Base-by-base conservation (phyloP, 108 stramenopile species). In the Stephanodiscus triporus region DNA sequence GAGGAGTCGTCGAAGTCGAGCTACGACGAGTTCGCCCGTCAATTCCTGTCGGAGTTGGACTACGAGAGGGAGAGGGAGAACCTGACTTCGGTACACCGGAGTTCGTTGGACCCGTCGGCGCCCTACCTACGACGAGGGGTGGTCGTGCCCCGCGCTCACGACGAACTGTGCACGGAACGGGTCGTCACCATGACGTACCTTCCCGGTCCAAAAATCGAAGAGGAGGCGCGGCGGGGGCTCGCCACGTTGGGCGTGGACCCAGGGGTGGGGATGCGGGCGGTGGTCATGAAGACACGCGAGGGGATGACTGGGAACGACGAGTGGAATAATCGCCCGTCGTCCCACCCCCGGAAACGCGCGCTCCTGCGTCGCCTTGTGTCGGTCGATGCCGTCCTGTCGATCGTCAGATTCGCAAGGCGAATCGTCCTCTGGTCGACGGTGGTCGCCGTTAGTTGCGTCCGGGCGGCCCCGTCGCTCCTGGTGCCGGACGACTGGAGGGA, bases 101-200 rank as follows among this genome's bases (percentile, higher is more conserved):
- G 84, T 58, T 85, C 85, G 43, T 47, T 91, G 27, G 88, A 88
- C 77, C 84, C 87, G 24, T 66, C 43, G 0, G 80, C 87, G 24
- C 91, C 91, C 8, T 91, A 91, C 67, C 10, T 51, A 27, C 53
- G 60, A 26, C 70, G 63, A 9, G 73, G 80, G 8, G 91, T 89
- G 19, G 72, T 89, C 14, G 40, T 91, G 34, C 91, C 91, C 10
- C 56, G 62, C 17, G 80, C 85, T 5, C 82, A 73, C 67, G 76
- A 86, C 6, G 82, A 85, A 13, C 53, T 85, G 2, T 91, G 91
- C 50, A 88, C 91, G 0, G 63, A 74, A 27, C 69, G 69, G 37
- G 86, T 91, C 26, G 84, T 91, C 57, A 89, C 88, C 37, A 91
- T 91, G 91, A 80, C 85, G 1, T 91, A 91, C 63, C 67, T 91